Conservation (phyloP, 352 stramenopile genomes). For the Phytophthora sojae region DNA sequence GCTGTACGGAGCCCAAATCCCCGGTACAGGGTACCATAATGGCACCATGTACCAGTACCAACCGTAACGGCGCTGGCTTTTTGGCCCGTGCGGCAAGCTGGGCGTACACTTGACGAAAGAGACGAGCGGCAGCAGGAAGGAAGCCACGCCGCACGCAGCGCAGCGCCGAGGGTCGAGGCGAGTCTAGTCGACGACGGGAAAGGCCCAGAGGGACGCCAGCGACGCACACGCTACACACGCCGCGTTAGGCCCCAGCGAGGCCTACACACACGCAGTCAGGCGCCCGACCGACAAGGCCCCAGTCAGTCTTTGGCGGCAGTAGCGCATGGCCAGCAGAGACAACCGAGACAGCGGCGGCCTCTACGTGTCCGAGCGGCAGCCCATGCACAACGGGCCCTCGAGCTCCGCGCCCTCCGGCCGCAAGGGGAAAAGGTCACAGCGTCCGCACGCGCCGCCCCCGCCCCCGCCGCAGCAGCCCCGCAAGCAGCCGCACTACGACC, state of each 20-base stretch:
- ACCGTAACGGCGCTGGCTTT: slow-evolving; percentile 29
- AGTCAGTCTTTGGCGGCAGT: too few species aligned
- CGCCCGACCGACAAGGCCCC: too few species aligned
- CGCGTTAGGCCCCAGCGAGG: not conserved
- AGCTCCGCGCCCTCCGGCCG: slow-evolving; percentile 11
- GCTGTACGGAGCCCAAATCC: not conserved
- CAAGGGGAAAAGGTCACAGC: slow-evolving; percentile 19
- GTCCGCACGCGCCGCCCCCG: slow-evolving; percentile 33
- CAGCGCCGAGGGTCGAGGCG: too few species aligned
- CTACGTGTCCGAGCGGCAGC: slow-evolving; percentile 40
- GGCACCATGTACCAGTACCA: too few species aligned
- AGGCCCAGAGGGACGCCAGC: not conserved
- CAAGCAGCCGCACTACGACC: slow-evolving; percentile 11
- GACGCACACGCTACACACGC: not conserved
- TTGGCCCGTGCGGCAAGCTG: not conserved
- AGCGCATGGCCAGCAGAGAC: slow-evolving; percentile 31
- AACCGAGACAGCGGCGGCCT: slow-evolving; percentile 28
- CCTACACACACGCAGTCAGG: too few species aligned
- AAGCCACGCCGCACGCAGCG: too few species aligned
- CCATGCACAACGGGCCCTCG: slow-evolving; percentile 27
- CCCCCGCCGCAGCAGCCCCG: slow-evolving; percentile 15
- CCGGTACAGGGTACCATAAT: not conserved
- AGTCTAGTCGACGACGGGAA: slow-evolving; percentile 9
- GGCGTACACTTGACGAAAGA: slow-evolving; percentile 34
- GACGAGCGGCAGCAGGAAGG: slow-evolving; percentile 32